Conservation (phyloP, 2,329 filamentous ascomycete genomes). For the Aspergillus fructus region DNA sequence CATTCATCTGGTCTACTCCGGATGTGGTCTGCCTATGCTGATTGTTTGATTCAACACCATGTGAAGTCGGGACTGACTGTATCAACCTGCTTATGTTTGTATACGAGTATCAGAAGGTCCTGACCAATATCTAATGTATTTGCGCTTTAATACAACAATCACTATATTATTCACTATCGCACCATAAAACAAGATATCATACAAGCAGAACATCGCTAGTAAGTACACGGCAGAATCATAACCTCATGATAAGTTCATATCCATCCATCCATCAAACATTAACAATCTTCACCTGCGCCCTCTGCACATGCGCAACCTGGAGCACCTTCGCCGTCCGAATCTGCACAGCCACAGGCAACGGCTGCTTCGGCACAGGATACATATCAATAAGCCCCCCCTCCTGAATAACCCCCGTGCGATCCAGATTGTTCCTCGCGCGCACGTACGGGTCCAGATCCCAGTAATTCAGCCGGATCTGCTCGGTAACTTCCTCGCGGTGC, state of each 20-base stretch:
- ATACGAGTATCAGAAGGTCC: too few relatives aligned
- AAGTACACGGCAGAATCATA: not conserved
- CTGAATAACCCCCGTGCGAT: slow-evolving; percentile 69
- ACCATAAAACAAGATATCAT: not conserved
- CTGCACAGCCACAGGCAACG: not conserved
- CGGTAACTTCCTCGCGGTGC: slow-evolving; percentile 61
- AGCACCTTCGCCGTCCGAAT: slow-evolving; percentile 16
- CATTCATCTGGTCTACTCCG: too few relatives aligned
- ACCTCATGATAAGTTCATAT: not conserved
- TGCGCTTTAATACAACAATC: too few relatives aligned
- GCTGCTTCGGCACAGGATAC: slow-evolving; percentile 49
- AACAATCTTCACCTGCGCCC: slow-evolving; percentile 13
- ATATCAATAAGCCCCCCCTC: slow-evolving; percentile 53
- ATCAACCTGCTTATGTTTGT: too few relatives aligned
- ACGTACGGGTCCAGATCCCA: slow-evolving; percentile 88
- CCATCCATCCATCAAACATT: slow-evolving; percentile 8
- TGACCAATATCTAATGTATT: too few relatives aligned
- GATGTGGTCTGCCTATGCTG: too few relatives aligned
- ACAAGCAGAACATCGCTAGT: not conserved
- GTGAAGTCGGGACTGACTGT: too few relatives aligned
- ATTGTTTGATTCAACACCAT: too few relatives aligned
- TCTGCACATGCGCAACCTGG: slow-evolving; percentile 15
- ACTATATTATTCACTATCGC: too few relatives aligned
- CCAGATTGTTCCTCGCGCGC: slow-evolving; percentile 74
- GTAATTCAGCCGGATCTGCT: slow-evolving; percentile 69